These are phyloP conservation scores for Sphagnurus paluster DNA, from an alignment of 1,284 basidiomycete genomes.

Conservation along the genomic window DNA sequence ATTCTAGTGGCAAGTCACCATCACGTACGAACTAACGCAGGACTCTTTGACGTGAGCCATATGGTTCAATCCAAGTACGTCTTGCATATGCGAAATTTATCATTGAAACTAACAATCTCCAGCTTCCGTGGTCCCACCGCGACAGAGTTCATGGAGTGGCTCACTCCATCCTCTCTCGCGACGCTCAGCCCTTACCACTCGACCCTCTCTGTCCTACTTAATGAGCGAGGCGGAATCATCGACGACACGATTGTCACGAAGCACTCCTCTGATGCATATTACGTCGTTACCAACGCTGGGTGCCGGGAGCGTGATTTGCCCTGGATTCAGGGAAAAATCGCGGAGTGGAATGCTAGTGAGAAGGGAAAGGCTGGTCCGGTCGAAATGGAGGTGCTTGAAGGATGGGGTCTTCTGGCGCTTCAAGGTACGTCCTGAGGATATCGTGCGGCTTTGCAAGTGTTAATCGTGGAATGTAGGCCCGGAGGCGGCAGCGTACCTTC, in stretches of 20 bases:
- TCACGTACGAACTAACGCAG: slow-evolving; percentile 82
- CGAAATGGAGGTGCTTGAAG: slow-evolving; percentile 79
- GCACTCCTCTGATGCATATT: slow-evolving; percentile 78
- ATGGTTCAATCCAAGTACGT: slow-evolving; percentile 88
- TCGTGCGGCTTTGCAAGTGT: not conserved
- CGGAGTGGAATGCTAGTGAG: slow-evolving; percentile 72
- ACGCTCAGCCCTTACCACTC: slow-evolving; percentile 70
- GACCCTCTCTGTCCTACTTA: slow-evolving; percentile 88
- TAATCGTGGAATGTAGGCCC: slow-evolving; percentile 57
- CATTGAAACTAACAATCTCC: slow-evolving; percentile 5
- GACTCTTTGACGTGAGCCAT: slow-evolving; percentile 97
- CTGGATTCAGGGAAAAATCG: slow-evolving; percentile 73
- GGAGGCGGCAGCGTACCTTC: slow-evolving; percentile 77
- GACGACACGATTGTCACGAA: slow-evolving; percentile 93
- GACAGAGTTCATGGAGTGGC: slow-evolving; percentile 80
- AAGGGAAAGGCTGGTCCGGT: slow-evolving; percentile 60
- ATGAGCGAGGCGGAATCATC: slow-evolving; percentile 90
- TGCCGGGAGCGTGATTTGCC: slow-evolving; percentile 79
- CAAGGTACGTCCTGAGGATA: slow-evolving; percentile 57
- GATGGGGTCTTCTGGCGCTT: slow-evolving; percentile 88
- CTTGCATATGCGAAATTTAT: slow-evolving; percentile 4
- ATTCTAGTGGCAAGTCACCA: slow-evolving; percentile 84
- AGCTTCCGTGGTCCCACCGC: slow-evolving; percentile 77
- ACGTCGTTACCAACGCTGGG: slow-evolving; percentile 97
- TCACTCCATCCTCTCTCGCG: slow-evolving; percentile 80